Percentiles rank a stretch among this genome's conserved stretches.
phyloP scores from a whole-genome alignment of 495 filamentous ascomycete species.

The Penicillium paxilli region DNA sequence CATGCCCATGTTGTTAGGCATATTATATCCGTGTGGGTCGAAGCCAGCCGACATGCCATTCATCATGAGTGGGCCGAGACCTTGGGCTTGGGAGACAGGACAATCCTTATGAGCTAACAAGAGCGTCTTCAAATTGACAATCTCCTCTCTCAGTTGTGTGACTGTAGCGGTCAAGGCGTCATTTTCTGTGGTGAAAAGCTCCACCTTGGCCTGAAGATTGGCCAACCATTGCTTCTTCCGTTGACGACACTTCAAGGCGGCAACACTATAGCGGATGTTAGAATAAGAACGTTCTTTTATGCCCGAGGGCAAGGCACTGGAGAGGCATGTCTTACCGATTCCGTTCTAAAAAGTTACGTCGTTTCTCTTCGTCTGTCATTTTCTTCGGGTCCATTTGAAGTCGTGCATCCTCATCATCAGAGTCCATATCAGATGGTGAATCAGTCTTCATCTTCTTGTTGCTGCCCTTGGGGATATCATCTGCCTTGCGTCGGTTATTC shows the following conservation, averaged over 20 bases:
- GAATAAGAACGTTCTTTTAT: neutral
- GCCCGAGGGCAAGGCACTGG: too few species aligned
- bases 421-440: conserved; percentile 54
- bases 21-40: conserved; percentile 39
- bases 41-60: conserved; percentile 48
- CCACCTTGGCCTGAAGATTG: conserved; percentile 93
- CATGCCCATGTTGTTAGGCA: conserved; percentile 42
- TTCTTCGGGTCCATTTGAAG: conserved; percentile 59
- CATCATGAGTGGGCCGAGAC: conserved; percentile 69
- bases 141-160: conserved; percentile 82
- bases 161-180: conserved; percentile 84
- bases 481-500: conserved; percentile 76
- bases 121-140: conserved; percentile 92
- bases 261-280: conserved; percentile 67
- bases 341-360: conserved; percentile 95
- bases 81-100: conserved; percentile 86
- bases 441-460: conserved; percentile 74
- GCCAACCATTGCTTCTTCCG: conserved; percentile 99
- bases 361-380: conserved; percentile 99
- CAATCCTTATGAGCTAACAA: conserved; percentile 96
- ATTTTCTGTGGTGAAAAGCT: conserved; percentile 87
- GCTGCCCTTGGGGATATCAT: conserved; percentile 67
- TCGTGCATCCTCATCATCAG: conserved; percentile 55
- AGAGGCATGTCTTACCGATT: conserved; percentile 72
- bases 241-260: conserved; percentile 94